These are phyloP conservation scores for Cubamyces lactineus DNA, from an alignment of 768 basidiomycete species.

Conservation along the genomic window DNA sequence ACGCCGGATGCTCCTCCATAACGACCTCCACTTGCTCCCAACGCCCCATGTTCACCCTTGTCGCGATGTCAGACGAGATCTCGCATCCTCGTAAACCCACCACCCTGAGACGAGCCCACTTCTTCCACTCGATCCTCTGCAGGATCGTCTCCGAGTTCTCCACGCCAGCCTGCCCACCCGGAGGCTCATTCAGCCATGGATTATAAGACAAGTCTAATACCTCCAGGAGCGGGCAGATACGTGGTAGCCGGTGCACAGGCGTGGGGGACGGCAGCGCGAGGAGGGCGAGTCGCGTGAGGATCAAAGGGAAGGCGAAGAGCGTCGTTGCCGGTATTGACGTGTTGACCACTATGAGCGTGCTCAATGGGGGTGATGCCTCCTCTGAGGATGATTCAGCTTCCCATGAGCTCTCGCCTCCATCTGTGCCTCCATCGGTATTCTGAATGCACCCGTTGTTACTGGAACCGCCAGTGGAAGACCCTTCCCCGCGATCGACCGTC, in stretches of 20 bases:
- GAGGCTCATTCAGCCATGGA: conserved; percentile 40
- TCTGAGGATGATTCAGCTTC: conserved; percentile 23
- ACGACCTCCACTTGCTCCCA: conserved; percentile 68
- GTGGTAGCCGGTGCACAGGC: conserved; percentile 59
- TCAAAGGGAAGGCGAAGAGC: conserved; percentile 59
- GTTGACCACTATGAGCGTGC: conserved; percentile 55
- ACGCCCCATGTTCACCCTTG: conserved; percentile 57
- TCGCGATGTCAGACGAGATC: conserved; percentile 45
- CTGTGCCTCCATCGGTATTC: conserved; percentile 7
- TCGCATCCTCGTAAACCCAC: conserved; percentile 61
- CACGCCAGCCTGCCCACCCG: conserved; percentile 11
- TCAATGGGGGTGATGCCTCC: conserved; percentile 35
- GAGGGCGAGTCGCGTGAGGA: conserved; percentile 64
- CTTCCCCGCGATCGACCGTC: conserved; percentile 7
- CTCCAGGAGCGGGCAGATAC: conserved; percentile 61
- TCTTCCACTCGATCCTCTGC: conserved; percentile 59
- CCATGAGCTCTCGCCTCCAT: conserved; percentile 14
- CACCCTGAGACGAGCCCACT: conserved; percentile 55
- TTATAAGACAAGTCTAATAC: conserved; percentile 75
- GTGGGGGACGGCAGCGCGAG: conserved; percentile 52
- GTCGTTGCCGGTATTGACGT: conserved; percentile 47
- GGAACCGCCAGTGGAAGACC: background rate
- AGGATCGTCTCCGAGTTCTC: conserved; percentile 42
- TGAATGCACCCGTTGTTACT: background rate
- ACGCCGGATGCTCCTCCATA: conserved; percentile 17